Conservation (phyloP, 2,329 filamentous ascomycete species). For the Rhynchosporium graminicola region DNA sequence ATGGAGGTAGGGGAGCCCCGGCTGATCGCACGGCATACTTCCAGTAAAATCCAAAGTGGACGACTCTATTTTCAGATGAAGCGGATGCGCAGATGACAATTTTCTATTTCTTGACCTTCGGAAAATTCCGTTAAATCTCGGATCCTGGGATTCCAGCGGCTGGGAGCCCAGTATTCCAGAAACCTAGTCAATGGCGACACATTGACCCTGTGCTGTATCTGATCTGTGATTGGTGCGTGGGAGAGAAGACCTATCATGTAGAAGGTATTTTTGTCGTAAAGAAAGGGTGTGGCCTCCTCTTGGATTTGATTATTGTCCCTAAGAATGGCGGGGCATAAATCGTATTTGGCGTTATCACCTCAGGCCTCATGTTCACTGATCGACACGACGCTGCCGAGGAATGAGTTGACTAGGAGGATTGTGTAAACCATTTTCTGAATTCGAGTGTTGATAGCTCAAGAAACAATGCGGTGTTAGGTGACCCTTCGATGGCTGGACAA, state of each 20-base stretch:
- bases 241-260: slow-evolving; percentile 12
- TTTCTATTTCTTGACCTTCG: background rate
- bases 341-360: slow-evolving; percentile 5
- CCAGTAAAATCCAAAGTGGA: background rate
- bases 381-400: slow-evolving; percentile 3
- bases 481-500: background rate
- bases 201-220: background rate
- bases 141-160: background rate
- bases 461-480: background rate
- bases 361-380: background rate
- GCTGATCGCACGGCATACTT: background rate
- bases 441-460: slow-evolving; percentile 43
- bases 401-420: slow-evolving; percentile 18
- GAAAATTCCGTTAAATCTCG: background rate
- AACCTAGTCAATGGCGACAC: background rate
- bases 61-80: background rate
- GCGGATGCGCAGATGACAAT: background rate
- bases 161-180: background rate
- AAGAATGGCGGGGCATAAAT: slow-evolving; percentile 24
- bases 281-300: slow-evolving; percentile 37
- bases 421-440: slow-evolving; percentile 56
- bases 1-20: background rate
- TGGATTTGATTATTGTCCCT: slow-evolving; percentile 13
- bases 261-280: slow-evolving; percentile 50
- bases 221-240: background rate